phyloP scores from a whole-genome alignment of 2,329 filamentous ascomycete species.

The Zasmidium angulare region DNA sequence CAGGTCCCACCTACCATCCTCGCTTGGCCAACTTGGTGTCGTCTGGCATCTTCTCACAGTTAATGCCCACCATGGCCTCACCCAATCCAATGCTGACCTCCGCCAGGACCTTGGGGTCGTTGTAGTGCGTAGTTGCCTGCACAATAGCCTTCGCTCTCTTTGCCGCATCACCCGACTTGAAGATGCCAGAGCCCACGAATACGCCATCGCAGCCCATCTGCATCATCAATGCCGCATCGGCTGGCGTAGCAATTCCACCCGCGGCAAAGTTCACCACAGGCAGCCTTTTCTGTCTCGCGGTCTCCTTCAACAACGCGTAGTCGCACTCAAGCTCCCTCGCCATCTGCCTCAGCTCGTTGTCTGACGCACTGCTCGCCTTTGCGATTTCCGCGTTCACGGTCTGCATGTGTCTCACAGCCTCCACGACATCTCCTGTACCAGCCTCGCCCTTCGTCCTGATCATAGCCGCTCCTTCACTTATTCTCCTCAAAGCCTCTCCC shows the following conservation, averaged over 20 bases:
- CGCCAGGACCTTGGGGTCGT: constrained; percentile 79
- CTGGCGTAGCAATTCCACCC: constrained; percentile 98
- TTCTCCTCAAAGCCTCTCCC: constrained; percentile 85
- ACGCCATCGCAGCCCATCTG: constrained; percentile 97
- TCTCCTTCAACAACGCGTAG: constrained; percentile 77
- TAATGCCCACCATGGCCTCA: constrained; percentile 98
- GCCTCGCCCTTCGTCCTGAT: constrained; percentile 98
- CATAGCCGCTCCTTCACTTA: constrained; percentile 95
- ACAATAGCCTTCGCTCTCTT: constrained; percentile 94
- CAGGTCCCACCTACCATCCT: constrained; percentile 65
- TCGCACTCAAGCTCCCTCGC: constrained; percentile 81
- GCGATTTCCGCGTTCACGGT: constrained; percentile 82
- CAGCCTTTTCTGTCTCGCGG: constrained; percentile 79
- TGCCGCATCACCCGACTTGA: constrained; percentile 89
- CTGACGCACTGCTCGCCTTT: constrained; percentile 62
- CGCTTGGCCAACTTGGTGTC: constrained; percentile 80
- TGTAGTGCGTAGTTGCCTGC: constrained; percentile 86
- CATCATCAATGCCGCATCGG: constrained; percentile 98
- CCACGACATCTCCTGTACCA: constrained; percentile 93
- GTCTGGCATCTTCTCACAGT: constrained; percentile 73
- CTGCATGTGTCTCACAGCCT: constrained; percentile 94
- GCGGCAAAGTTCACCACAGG: constrained; percentile 98
- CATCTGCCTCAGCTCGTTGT: constrained; percentile 73
- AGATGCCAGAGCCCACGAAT: constrained; percentile 95
- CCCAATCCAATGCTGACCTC: constrained; percentile 85